A percentile compares a stretch with the other conserved stretches of the same genome.
Conservation (phyloP, 176 grass and related monocot species). For the Phoenix dactylifera region DNA sequence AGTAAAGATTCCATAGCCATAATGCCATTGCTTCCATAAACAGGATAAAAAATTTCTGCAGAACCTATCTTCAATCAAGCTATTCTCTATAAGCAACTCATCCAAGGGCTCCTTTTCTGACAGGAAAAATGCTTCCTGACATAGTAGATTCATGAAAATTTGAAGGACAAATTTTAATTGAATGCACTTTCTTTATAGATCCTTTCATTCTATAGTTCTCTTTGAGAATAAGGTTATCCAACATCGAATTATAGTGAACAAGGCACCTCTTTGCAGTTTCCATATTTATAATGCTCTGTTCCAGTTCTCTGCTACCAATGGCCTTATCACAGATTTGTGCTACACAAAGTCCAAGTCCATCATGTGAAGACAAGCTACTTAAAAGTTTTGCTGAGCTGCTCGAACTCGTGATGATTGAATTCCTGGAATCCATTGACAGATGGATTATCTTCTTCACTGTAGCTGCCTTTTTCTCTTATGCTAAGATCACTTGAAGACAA, state of each 20-base stretch:
- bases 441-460: background rate
- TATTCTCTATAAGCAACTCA: background rate
- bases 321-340: constrained; percentile 65
- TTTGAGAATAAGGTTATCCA: constrained; percentile 54
- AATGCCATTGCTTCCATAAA: constrained; percentile 96
- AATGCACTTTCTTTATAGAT: constrained; percentile 5
- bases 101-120: background rate
- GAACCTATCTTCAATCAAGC: background rate
- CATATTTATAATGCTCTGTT: constrained; percentile 49
- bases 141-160: background rate
- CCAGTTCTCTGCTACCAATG: constrained; percentile 40
- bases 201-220: constrained; percentile 12
- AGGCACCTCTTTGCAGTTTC: constrained; percentile 70
- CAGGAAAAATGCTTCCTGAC: background rate
- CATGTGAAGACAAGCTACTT: constrained; percentile 55
- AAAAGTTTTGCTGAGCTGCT: constrained; percentile 33
- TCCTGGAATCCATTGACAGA: constrained; percentile 5
- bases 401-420: constrained; percentile 18
- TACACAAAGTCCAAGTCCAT: constrained; percentile 60
- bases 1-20: constrained; percentile 71
- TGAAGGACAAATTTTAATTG: background rate
- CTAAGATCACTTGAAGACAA: background rate
- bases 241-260: constrained; percentile 62
- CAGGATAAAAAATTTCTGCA: constrained; percentile 10
- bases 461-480: background rate